Evolutionary conservation across 169 alveolate genomes (phyloP).

Genomic region (Condylostoma magnum): DNA sequence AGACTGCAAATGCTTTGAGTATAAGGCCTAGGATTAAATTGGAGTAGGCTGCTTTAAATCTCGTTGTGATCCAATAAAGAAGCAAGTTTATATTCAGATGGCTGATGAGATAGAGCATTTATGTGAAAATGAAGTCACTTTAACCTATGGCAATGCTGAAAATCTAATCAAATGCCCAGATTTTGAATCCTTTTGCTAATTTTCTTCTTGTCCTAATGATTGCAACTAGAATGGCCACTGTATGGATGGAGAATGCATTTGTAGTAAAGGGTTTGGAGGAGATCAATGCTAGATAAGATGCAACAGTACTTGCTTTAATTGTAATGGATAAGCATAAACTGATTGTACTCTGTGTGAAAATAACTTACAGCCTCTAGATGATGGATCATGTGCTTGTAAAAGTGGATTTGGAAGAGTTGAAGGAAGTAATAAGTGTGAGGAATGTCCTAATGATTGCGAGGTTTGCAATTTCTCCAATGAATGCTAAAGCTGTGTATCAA

Average conservation of each 20-base stretch:
- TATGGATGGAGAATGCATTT: background rate
- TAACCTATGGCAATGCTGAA: no score
- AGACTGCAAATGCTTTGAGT: background rate
- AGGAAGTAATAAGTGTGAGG: background rate
- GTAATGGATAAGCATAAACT: background rate
- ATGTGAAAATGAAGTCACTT: no score
- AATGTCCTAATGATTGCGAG: background rate
- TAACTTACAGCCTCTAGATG: no score
- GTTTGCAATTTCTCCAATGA: background rate
- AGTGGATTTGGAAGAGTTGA: background rate
- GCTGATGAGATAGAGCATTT: no score
- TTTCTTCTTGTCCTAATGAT: background rate
- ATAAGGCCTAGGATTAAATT: background rate
- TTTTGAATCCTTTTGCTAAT: background rate
- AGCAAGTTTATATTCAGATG: background rate
- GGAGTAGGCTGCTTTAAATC: background rate
- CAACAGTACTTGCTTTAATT: background rate
- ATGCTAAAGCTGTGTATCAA: no score
- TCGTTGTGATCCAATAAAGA: background rate
- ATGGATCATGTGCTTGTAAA: background rate
- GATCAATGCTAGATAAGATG: conserved; percentile 10
- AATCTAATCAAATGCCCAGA: conserved; percentile 19
- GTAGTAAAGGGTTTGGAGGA: conserved; percentile 20
- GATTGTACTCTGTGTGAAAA: background rate
- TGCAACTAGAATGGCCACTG: conserved; percentile 18